Percentiles rank a stretch among this genome's conserved stretches.
phyloP scores from a whole-genome alignment of 306 rosid species.

The Vigna unguiculata region DNA sequence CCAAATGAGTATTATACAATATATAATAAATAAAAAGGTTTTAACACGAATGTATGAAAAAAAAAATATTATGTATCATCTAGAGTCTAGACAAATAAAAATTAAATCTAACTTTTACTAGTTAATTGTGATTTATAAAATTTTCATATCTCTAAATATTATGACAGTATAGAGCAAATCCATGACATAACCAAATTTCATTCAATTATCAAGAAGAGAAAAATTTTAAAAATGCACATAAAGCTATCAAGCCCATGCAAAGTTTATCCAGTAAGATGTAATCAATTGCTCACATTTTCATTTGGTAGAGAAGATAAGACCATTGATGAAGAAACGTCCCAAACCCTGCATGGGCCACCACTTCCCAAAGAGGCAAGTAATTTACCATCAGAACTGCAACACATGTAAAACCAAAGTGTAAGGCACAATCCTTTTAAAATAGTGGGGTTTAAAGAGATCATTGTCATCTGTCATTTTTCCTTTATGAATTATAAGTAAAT shows the following conservation, averaged over 20 bases:
- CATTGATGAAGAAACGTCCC: constrained; percentile 77
- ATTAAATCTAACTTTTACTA: constrained; percentile 9
- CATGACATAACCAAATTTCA: constrained; percentile 27
- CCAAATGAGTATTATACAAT: constrained; percentile 14
- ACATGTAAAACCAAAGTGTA: constrained; percentile 45
- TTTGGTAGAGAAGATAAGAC: constrained; percentile 63
- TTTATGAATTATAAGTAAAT: constrained; percentile 12
- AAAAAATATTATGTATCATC: constrained; percentile 7
- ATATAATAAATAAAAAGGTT: constrained; percentile 7
- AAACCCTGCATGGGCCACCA: constrained; percentile 87
- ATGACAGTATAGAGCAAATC: constrained; percentile 8
- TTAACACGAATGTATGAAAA: constrained; percentile 7
- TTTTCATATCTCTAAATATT: neutral
- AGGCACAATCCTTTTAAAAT: constrained; percentile 43
- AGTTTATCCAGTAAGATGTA: constrained; percentile 24
- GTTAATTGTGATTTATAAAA: constrained; percentile 24
- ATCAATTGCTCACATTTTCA: constrained; percentile 70
- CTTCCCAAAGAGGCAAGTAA: constrained; percentile 82
- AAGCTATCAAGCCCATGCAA: constrained; percentile 36
- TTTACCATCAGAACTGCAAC: constrained; percentile 82
- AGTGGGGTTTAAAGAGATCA: constrained; percentile 20
- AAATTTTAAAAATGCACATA: constrained; percentile 14
- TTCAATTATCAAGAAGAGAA: constrained; percentile 21
- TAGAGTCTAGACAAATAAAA: neutral
- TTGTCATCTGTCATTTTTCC: constrained; percentile 30